Percentiles rank a stretch among this genome's conserved stretches.
These are phyloP conservation scores for Candida fluviatilis DNA, from an alignment of 805 yeast genomes.

Conservation along the genomic window DNA sequence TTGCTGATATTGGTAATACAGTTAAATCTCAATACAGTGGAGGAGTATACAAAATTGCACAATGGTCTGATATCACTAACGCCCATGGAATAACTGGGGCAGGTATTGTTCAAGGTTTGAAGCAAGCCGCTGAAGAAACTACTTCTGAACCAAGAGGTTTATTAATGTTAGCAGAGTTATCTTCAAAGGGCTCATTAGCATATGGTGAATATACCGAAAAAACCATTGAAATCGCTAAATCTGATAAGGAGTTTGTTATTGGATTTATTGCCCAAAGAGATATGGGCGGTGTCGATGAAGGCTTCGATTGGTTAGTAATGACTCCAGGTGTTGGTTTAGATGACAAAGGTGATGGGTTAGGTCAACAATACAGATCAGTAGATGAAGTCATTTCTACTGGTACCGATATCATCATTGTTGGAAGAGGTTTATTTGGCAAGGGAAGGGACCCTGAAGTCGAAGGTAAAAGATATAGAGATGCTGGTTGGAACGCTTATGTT, in stretches of 20 bases:
- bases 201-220: slow-evolving; percentile 83
- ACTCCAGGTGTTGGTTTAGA: slow-evolving; percentile 99
- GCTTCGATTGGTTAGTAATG: slow-evolving; percentile 93
- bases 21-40: slow-evolving; percentile 91
- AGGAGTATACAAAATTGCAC: slow-evolving; percentile 83
- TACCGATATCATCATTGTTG: slow-evolving; percentile 96
- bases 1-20: slow-evolving; percentile 97
- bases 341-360: slow-evolving; percentile 92
- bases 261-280: slow-evolving; percentile 94
- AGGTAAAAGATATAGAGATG: slow-evolving; percentile 82
- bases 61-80: slow-evolving; percentile 96
- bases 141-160: slow-evolving; percentile 80
- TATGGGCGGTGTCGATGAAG: slow-evolving; percentile 79
- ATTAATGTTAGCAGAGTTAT: slow-evolving; percentile 91
- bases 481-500: slow-evolving; percentile 86
- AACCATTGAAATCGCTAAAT: slow-evolving; percentile 86
- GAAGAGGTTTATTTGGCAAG: slow-evolving; percentile 92
- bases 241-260: slow-evolving; percentile 84
- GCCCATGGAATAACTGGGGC: slow-evolving; percentile 97
- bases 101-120: slow-evolving; percentile 86
- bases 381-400: slow-evolving; percentile 79
- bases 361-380: slow-evolving; percentile 95
- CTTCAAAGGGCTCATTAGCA: slow-evolving; percentile 92
- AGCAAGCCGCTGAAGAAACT: slow-evolving; percentile 72
- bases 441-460: slow-evolving; percentile 89